Evolutionary conservation across 2,329 filamentous ascomycete species (phyloP).

Genomic region (Colletotrichum magnum): DNA sequence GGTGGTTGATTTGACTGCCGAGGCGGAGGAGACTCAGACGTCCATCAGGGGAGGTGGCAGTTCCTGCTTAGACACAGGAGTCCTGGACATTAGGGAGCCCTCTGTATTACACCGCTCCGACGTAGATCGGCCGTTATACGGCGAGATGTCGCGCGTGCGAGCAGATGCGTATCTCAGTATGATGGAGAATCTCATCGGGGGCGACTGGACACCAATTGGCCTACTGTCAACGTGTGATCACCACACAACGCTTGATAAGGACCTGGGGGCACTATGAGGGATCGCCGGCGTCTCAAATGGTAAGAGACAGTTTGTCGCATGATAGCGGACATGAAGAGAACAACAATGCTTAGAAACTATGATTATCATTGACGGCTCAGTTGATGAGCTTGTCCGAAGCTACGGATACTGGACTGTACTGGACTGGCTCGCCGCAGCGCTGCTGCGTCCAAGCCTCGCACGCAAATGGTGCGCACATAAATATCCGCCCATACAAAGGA

Average conservation of each 20-base stretch:
- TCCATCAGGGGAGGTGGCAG: neutral
- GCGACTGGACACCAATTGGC: slow-evolving; percentile 49
- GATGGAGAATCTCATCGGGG: slow-evolving; percentile 46
- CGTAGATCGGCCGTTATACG: neutral
- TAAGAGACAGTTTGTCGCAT: neutral
- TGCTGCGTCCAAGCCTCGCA: neutral
- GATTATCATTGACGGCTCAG: slow-evolving; percentile 22
- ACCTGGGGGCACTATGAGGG: slow-evolving; percentile 46
- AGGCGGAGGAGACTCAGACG: neutral
- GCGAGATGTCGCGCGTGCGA: slow-evolving; percentile 44
- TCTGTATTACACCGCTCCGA: neutral
- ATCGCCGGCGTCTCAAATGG: neutral
- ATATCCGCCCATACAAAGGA: neutral
- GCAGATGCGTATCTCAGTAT: slow-evolving; percentile 53
- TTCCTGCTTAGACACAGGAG: neutral
- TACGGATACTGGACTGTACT: neutral
- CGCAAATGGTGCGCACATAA: neutral
- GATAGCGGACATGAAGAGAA: neutral
- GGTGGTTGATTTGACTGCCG: neutral
- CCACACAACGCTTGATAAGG: slow-evolving; percentile 50
- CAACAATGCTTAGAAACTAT: neutral
- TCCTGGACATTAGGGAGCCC: neutral
- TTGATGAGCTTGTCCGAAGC: neutral
- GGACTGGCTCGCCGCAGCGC: neutral
- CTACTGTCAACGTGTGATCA: slow-evolving; percentile 53